phyloP scores from a whole-genome alignment of 23 red algal genomes.

The Gracilaria domingensis region DNA sequence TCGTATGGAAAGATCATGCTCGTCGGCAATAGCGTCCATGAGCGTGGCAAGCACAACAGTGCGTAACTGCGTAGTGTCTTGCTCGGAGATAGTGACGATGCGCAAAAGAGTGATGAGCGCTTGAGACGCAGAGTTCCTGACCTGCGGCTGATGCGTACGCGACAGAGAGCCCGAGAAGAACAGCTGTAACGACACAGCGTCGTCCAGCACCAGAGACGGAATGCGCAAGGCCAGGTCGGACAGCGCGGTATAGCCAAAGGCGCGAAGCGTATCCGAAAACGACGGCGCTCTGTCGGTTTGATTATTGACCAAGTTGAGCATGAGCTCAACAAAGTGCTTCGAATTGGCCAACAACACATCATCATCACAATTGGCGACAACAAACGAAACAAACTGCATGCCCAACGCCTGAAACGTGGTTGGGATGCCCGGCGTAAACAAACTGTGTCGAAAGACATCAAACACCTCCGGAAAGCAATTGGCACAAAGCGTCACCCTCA shows the following conservation, averaged over 20 bases:
- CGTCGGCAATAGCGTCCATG: slow-evolving; percentile 21
- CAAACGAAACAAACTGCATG: slow-evolving; percentile 78
- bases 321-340: slow-evolving; percentile 8
- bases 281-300: slow-evolving; percentile 37
- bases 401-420: slow-evolving; percentile 40
- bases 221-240: slow-evolving; percentile 39
- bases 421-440: slow-evolving; percentile 60
- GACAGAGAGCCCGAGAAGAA: slow-evolving; percentile 50
- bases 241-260: slow-evolving; percentile 61
- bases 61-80: not conserved
- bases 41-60: slow-evolving; percentile 22
- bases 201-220: slow-evolving; percentile 28
- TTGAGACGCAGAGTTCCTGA: slow-evolving; percentile 57
- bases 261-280: slow-evolving; percentile 47
- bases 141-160: slow-evolving; percentile 9
- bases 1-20: slow-evolving; percentile 31
- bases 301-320: slow-evolving; percentile 55
- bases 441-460: slow-evolving; percentile 15
- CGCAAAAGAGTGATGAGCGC: slow-evolving; percentile 60
- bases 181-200: slow-evolving; percentile 28
- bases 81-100: not conserved
- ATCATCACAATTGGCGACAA: slow-evolving; percentile 36
- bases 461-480: slow-evolving; percentile 69
- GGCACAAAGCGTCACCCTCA: slow-evolving; percentile 35
- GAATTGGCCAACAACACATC: slow-evolving; percentile 40